A percentile compares a stretch with the other conserved stretches of the same genome.
These are phyloP conservation scores for Aspergillus pseudonomiae DNA, from an alignment of 2,329 filamentous ascomycete species.

Conservation along the genomic window DNA sequence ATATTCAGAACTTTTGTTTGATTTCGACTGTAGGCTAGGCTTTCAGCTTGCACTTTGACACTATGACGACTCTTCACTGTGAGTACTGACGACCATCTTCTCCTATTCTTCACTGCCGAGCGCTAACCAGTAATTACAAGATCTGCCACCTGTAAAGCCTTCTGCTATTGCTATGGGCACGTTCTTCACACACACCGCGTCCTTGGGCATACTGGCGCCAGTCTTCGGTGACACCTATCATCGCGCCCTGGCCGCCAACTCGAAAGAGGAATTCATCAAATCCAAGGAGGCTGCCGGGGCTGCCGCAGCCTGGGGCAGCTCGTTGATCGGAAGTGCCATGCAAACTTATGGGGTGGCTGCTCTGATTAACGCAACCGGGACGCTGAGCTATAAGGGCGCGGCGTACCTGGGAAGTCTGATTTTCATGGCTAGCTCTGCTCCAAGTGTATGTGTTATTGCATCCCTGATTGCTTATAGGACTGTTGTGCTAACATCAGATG, in stretches of 20 bases:
- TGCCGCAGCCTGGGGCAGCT: conserved; percentile 86
- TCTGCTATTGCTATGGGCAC: conserved; percentile 96
- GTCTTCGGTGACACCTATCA: conserved; percentile 95
- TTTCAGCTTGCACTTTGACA: conserved; percentile 28
- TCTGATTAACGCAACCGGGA: conserved; percentile 91
- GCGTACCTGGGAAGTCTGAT: conserved; percentile 89
- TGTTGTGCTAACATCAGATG: conserved; percentile 27
- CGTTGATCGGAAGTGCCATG: conserved; percentile 82
- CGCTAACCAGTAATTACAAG: conserved; percentile 40
- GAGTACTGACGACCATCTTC: conserved; percentile 34
- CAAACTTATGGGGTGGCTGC: conserved; percentile 90
- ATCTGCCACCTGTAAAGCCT: conserved; percentile 87
- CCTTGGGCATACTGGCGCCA: conserved; percentile 82
- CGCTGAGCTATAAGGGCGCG: conserved; percentile 94
- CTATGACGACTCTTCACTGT: conserved; percentile 65
- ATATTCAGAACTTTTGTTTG: neutral
- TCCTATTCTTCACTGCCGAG: neutral
- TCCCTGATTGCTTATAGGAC: neutral
- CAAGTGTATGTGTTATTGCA: conserved; percentile 65
- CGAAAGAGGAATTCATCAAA: conserved; percentile 93
- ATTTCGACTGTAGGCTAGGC: neutral
- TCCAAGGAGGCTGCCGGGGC: conserved; percentile 90
- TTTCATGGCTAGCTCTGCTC: conserved; percentile 88
- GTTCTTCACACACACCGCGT: conserved; percentile 90
- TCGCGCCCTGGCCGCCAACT: conserved; percentile 86